These are phyloP conservation scores for Coniosporium apollinis DNA, from an alignment of 495 filamentous ascomycete species.

Conservation along the genomic window DNA sequence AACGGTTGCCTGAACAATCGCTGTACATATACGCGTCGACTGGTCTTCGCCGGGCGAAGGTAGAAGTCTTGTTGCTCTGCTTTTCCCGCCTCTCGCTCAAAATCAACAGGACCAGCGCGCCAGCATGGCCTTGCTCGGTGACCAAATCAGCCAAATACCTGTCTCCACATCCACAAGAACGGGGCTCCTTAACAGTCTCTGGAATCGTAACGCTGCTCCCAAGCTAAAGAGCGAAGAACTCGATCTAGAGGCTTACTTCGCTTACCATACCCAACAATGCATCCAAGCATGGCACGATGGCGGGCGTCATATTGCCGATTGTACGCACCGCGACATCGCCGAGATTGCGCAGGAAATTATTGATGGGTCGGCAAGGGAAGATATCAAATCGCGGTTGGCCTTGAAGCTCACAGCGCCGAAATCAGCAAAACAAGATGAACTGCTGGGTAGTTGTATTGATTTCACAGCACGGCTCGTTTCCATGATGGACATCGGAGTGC, in stretches of 20 bases:
- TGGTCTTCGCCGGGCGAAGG: too few species aligned
- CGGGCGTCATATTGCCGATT: background rate
- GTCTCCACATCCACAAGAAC: too few species aligned
- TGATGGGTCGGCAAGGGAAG: background rate
- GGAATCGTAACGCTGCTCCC: background rate
- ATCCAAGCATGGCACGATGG: background rate
- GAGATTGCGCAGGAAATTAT: background rate
- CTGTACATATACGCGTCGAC: too few species aligned
- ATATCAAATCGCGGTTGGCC: background rate
- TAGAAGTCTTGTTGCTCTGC: too few species aligned
- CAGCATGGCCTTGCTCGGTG: background rate
- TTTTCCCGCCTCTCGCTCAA: background rate
- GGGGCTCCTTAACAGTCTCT: background rate
- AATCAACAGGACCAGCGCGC: background rate
- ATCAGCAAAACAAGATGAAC: background rate
- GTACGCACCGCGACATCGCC: background rate
- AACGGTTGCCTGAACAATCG: too few species aligned
- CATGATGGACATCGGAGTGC: conserved; percentile 1
- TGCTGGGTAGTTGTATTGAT: background rate
- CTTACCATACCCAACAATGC: background rate
- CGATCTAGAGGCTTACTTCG: background rate
- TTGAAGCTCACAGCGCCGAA: background rate
- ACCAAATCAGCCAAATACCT: background rate
- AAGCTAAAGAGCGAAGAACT: background rate
- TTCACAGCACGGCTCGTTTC: background rate